phyloP scores from a whole-genome alignment of 768 basidiomycete genomes.

The Naganishia friedmannii region DNA sequence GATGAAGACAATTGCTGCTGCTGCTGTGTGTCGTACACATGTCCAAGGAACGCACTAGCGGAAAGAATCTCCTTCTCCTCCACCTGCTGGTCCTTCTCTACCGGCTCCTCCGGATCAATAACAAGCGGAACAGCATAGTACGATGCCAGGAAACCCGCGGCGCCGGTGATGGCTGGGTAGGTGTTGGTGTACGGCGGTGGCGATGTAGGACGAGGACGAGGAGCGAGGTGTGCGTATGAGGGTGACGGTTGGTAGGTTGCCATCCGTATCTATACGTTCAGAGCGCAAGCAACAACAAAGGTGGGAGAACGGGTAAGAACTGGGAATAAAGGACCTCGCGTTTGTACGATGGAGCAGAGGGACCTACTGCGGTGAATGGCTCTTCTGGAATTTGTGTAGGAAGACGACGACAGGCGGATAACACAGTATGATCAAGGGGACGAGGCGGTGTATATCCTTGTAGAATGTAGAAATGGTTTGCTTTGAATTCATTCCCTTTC shows the following conservation, averaged over 20 bases:
- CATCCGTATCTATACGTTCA: neutral
- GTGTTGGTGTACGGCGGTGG: neutral
- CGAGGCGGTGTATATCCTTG: too few species aligned
- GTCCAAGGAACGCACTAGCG: constrained; percentile 18
- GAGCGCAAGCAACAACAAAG: too few species aligned
- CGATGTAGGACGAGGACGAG: neutral
- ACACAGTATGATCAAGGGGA: too few species aligned
- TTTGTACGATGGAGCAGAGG: too few species aligned
- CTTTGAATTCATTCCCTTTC: too few species aligned
- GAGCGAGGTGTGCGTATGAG: constrained; percentile 16
- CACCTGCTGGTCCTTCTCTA: neutral
- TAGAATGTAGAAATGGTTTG: too few species aligned
- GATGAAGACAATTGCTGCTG: too few species aligned
- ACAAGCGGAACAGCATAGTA: constrained; percentile 14
- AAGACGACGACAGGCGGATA: too few species aligned
- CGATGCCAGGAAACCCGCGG: constrained; percentile 2
- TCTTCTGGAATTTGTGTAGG: too few species aligned
- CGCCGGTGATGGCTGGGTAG: neutral
- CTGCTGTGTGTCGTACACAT: neutral
- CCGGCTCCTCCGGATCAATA: neutral
- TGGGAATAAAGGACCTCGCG: too few species aligned
- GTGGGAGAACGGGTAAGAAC: too few species aligned
- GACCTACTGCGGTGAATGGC: too few species aligned
- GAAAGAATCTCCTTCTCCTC: neutral
- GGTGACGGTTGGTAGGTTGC: constrained; percentile 9